Percentiles rank a stretch among this genome's conserved stretches.
Conservation (phyloP, 805 yeast genomes). For the Ogataea trehaloabstinens region DNA sequence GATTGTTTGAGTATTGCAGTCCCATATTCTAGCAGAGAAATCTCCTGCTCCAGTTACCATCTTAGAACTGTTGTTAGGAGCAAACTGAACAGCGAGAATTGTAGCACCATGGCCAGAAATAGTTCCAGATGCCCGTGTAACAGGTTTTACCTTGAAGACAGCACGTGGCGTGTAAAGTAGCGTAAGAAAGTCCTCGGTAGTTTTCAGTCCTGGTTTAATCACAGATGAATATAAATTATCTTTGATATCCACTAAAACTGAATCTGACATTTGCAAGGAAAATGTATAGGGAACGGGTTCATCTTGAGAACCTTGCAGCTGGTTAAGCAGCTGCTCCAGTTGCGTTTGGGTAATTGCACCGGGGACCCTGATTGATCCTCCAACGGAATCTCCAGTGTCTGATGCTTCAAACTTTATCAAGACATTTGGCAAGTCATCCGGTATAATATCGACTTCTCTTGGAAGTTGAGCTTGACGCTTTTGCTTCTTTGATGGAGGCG, state of each 20-base stretch:
- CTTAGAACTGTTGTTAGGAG: slow-evolving; percentile 81
- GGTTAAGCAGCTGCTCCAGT: slow-evolving; percentile 82
- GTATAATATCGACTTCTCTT: slow-evolving; percentile 69
- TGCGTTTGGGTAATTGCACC: slow-evolving; percentile 84
- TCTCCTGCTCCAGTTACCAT: slow-evolving; percentile 98
- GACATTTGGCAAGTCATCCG: slow-evolving; percentile 81
- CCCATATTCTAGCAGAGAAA: slow-evolving; percentile 95
- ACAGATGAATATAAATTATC: slow-evolving; percentile 78
- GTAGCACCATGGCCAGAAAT: slow-evolving; percentile 96
- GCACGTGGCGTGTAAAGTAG: slow-evolving; percentile 93
- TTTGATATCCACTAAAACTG: slow-evolving; percentile 65
- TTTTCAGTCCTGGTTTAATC: slow-evolving; percentile 78
- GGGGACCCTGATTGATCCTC: slow-evolving; percentile 87
- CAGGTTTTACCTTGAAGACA: slow-evolving; percentile 86
- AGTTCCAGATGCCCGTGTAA: slow-evolving; percentile 87
- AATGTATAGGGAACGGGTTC: slow-evolving; percentile 92
- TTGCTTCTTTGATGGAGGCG: slow-evolving; percentile 91
- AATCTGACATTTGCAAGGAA: slow-evolving; percentile 51
- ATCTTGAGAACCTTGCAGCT: slow-evolving; percentile 63
- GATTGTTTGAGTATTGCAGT: slow-evolving; percentile 92
- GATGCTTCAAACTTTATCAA: slow-evolving; percentile 87
- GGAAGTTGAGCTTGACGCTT: slow-evolving; percentile 80
- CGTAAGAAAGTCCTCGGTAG: slow-evolving; percentile 92
- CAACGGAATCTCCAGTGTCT: slow-evolving; percentile 84
- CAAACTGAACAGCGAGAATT: slow-evolving; percentile 86